Evolutionary conservation across 768 basidiomycete genomes (phyloP).

Genomic region (Solioccasus polychromus): DNA sequence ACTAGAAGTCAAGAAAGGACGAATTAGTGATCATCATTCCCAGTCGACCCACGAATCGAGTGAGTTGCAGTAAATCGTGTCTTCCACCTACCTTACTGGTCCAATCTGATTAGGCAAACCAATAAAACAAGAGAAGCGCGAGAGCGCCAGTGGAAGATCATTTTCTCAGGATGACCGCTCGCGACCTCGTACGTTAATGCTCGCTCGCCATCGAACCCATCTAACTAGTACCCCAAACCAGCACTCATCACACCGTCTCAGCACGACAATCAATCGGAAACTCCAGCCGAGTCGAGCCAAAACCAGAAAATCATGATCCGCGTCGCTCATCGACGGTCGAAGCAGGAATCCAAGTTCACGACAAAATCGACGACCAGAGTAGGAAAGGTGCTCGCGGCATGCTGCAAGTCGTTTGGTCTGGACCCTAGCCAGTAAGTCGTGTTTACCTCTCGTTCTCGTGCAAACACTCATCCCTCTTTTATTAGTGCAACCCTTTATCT

Average conservation of each 20-base stretch:
- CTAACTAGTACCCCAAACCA: too few relatives aligned
- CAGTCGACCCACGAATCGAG: not conserved
- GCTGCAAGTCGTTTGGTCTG: slow-evolving; percentile 30
- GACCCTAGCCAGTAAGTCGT: slow-evolving; percentile 19
- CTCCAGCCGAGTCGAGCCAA: slow-evolving; percentile 6
- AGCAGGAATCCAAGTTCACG: slow-evolving; percentile 32
- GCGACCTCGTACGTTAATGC: slow-evolving; percentile 13
- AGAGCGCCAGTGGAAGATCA: not conserved
- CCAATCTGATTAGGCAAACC: slow-evolving; percentile 8
- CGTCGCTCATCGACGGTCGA: slow-evolving; percentile 28
- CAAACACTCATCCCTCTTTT: not conserved
- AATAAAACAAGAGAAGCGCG: slow-evolving; percentile 18
- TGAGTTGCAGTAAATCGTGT: not conserved
- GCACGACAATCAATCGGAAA: not conserved
- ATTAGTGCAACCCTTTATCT: slow-evolving; percentile 24
- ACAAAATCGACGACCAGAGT: slow-evolving; percentile 32
- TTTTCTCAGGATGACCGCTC: not conserved
- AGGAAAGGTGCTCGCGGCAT: slow-evolving; percentile 22
- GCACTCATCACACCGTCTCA: slow-evolving; percentile 1
- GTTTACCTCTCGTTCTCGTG: not conserved
- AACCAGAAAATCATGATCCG: slow-evolving; percentile 26
- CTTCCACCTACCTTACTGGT: not conserved
- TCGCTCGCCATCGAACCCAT: not conserved
- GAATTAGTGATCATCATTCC: not conserved
- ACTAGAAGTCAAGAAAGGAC: slow-evolving; percentile 8